Evolutionary conservation across 768 basidiomycete genomes (phyloP).

Genomic region (Amanita exitialis): DNA sequence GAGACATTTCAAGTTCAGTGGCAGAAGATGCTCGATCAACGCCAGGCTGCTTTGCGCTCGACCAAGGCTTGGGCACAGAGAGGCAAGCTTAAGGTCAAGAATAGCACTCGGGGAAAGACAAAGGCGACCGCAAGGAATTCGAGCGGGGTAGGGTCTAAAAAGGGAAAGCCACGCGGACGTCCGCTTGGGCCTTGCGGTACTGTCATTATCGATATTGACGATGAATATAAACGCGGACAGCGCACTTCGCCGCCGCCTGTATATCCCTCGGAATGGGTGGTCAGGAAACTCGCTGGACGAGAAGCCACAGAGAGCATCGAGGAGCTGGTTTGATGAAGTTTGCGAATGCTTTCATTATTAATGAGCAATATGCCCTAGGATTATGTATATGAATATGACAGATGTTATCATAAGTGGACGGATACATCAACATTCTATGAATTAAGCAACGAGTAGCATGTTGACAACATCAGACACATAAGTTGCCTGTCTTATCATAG

Average conservation of each 20-base stretch:
- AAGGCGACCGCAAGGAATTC: background rate
- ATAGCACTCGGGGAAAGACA: background rate
- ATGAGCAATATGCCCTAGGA: too few relatives aligned
- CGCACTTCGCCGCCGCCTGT: background rate
- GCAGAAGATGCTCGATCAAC: slow-evolving; percentile 3
- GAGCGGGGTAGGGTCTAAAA: background rate
- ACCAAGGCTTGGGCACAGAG: background rate
- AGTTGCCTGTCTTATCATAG: too few relatives aligned
- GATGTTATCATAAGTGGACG: too few relatives aligned
- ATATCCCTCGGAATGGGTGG: slow-evolving; percentile 1
- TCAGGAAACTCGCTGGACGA: background rate
- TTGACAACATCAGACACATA: too few relatives aligned
- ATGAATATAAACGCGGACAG: background rate
- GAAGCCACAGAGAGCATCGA: background rate
- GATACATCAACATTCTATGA: too few relatives aligned
- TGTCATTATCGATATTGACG: background rate
- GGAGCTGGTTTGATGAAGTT: too few relatives aligned
- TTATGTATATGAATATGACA: too few relatives aligned
- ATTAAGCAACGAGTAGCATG: too few relatives aligned
- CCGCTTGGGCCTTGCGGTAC: slow-evolving; percentile 2
- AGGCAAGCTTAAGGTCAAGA: background rate
- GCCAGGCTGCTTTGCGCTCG: background rate
- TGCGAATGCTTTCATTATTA: too few relatives aligned
- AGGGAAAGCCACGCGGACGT: background rate
- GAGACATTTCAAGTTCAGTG: background rate